Conservation (phyloP, 495 filamentous ascomycete genomes). For the Neurospora discreta region DNA sequence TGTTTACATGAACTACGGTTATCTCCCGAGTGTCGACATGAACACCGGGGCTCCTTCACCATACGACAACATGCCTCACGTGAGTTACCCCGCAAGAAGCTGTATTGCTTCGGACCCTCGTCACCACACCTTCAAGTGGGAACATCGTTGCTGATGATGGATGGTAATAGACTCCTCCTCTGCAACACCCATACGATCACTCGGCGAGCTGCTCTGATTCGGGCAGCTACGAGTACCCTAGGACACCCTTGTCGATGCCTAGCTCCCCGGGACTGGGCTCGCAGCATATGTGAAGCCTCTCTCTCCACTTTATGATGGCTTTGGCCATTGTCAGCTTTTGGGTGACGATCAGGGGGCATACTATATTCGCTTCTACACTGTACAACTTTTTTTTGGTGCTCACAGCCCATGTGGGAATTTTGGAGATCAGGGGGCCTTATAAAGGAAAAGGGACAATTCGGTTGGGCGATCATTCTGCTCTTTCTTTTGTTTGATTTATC, state of each 20-base stretch:
- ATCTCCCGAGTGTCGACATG: slow-evolving; percentile 66
- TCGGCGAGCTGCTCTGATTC: slow-evolving; percentile 52
- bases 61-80: slow-evolving; percentile 59
- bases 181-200: slow-evolving; percentile 71
- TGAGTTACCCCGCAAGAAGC: slow-evolving; percentile 37
- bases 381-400: neutral
- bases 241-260: slow-evolving; percentile 58
- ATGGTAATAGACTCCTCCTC: slow-evolving; percentile 63
- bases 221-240: slow-evolving; percentile 48
- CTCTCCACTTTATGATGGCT: neutral
- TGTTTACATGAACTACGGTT: slow-evolving; percentile 67
- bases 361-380: neutral
- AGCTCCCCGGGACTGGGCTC: slow-evolving; percentile 44
- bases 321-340: neutral
- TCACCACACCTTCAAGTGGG: slow-evolving; percentile 23
- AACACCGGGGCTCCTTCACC: slow-evolving; percentile 31
- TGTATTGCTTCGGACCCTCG: slow-evolving; percentile 5
- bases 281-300: slow-evolving; percentile 13
- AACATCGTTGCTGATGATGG: slow-evolving; percentile 38
- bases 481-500: neutral
- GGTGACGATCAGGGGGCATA: neutral
- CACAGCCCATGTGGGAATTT: neutral
- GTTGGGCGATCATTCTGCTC: neutral
- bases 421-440: neutral
- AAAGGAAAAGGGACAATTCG: neutral